Evolutionary conservation across 164 flowering plant species (phyloP).

Genomic region (Tetrastigma voinierianum): DNA sequence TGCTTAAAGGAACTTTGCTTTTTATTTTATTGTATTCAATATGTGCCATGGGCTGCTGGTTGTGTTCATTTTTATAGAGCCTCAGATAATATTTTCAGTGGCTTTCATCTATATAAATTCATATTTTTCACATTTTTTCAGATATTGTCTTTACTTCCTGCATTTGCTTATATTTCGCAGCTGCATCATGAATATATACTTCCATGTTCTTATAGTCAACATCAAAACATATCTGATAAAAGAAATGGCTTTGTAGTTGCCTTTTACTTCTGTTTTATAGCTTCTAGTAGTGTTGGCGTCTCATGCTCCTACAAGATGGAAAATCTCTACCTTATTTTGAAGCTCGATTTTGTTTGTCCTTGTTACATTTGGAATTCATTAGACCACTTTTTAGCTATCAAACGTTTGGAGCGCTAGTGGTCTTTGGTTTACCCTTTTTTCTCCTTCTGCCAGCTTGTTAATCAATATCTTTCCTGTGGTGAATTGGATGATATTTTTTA

Average conservation of each 20-base stretch:
- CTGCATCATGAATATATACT: neutral
- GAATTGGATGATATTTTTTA: neutral
- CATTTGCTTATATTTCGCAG: neutral
- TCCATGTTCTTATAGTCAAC: neutral
- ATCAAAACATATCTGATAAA: neutral
- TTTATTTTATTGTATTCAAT: neutral
- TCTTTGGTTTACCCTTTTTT: neutral
- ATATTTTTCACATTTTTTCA: neutral
- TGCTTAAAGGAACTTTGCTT: slow-evolving; percentile 6
- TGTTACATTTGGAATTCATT: neutral
- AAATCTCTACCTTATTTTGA: neutral
- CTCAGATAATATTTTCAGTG: neutral
- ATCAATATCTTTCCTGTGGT: neutral
- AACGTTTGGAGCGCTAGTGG: neutral
- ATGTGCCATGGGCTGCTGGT: neutral
- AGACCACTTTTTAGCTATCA: neutral
- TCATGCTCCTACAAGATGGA: too few species aligned
- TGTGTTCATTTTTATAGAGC: neutral
- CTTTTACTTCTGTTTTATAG: neutral
- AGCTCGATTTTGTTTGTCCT: neutral
- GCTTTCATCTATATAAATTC: neutral
- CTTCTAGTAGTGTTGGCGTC: neutral
- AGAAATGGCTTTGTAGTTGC: neutral
- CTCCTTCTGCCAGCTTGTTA: neutral
- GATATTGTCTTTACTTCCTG: neutral